Base-by-base conservation (phyloP, 2,329 filamentous ascomycete genomes). In the Cadophora sp. region DNA sequence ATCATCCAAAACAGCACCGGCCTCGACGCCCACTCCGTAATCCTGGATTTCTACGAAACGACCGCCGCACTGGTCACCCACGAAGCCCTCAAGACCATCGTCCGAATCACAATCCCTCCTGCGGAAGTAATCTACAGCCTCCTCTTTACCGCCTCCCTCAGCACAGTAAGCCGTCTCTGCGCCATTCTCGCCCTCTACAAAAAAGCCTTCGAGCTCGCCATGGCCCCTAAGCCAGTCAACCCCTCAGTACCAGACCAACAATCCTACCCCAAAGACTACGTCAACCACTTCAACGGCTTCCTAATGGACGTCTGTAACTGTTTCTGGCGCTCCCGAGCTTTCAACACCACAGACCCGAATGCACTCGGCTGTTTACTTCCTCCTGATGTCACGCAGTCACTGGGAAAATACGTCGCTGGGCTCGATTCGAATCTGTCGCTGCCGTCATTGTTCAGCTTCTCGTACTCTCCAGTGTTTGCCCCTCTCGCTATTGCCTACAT, bases 261-360 rank as follows among this genome's bases (percentile, higher is more conserved):
- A 20, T 77, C 80, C 13, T 90, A 89, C 68, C 83, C 87, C 33
- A 82, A 85, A 50, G 79, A 82, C 39, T 86, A 90, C 65, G 86
- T 93, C 48, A 86, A 88, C 70, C 80, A 85, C 27, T 94, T 96
- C 80, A 97, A 97, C 76, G 90, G 90, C 24, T 94, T 91, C 76
- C 84, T 96, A 39, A 94, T 96, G 88, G 93, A 97, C 76, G 85
- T 94, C 39, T 94, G 92, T 81, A 96, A 96, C 76, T 88, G 91
- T 60, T 78, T 96, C 56, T 96, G 93, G 93, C 87, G 92, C 9
- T 86, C 87, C 24, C 87, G 89, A 14, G 93, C 90, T 0, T 90
- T 96, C 67, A 87, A 87, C 66, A 80, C 81, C 14, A 81, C 82
- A 1, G 91, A 95, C 70, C 80, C 84, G n/a, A 87, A 88, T 72